Evolutionary conservation across 2,329 filamentous ascomycete species (phyloP), one percentile per base, ranked within the genome.

Genomic region (Neonectria sp.): DNA sequence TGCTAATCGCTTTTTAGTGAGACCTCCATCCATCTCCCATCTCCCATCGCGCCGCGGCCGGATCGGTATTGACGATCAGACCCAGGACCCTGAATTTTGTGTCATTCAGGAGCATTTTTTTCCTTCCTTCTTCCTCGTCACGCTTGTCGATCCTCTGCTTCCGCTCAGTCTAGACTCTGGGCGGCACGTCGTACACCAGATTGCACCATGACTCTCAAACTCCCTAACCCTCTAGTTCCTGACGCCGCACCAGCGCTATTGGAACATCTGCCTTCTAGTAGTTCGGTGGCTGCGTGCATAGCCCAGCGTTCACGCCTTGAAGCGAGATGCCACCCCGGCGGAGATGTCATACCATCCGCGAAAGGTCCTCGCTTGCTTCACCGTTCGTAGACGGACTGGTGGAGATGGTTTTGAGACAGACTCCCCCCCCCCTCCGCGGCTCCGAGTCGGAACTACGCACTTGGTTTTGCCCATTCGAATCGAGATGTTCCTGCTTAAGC

Each of bases 131-230:
- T 66, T 46, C 33, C 37, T 68, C 53, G 49, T 58, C 24, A 60
- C 51, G 55, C 29, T 66, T 46, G 73, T 74, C 68, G 69, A 75
- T 75, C 73, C 66, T 60, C 59, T 59, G 52, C 33, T 65, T 52
- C 59, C 60, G 62, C 61, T 64, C 65, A 69, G 60, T 66, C 70
- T 49, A 65, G 58, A 46, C 55, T 40, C 37, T 15, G n/a, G 37
- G 15, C 15, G 37, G 15, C 15, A 40, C 37, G n/a, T 40, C 37
- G 17, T 15, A n/a, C 37, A 8, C 46, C 49, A 60, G 59, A 61
- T 63, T 60, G 43, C 55, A 51, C 62, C 46, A 67, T 68, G 67
- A 61, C 64, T 70, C 45, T 63, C 60, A 21, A 21, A 48, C 57
- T 35, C 35, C 40, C 17, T 21, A 45, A 24, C 37, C 37, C 37